Conservation (phyloP, 192 early-diverging fungal species). For the Podila minutissima region DNA sequence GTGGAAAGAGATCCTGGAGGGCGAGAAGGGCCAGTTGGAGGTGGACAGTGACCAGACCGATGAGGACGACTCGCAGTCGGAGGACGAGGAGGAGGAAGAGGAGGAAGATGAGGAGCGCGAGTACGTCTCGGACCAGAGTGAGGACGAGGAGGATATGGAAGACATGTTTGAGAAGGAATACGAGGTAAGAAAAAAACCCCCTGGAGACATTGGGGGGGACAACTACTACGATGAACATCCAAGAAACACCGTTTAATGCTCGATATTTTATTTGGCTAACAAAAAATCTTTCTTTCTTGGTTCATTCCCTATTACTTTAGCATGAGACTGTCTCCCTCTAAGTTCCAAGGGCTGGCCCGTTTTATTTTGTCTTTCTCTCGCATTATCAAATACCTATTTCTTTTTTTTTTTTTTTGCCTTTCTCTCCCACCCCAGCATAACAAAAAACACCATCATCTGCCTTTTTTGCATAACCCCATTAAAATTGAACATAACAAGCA, state of each 20-base stretch:
- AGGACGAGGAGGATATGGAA: conserved; percentile 74
- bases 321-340: background rate
- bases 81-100: conserved; percentile 63
- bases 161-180: conserved; percentile 60
- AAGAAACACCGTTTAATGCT: too few species aligned
- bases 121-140: conserved; percentile 69
- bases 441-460: background rate
- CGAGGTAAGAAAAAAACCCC: conserved; percentile 20
- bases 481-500: background rate
- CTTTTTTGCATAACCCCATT: background rate
- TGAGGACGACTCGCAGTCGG: conserved; percentile 67
- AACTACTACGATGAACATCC: background rate
- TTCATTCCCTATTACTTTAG: background rate
- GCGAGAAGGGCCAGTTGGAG: conserved; percentile 74
- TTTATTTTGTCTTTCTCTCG: background rate
- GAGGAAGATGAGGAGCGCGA: conserved; percentile 64
- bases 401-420: background rate
- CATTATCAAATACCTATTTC: background rate
- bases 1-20: conserved; percentile 89
- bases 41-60: conserved; percentile 77
- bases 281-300: background rate
- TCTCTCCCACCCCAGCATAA: background rate
- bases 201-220: background rate
- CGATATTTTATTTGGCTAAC: background rate
- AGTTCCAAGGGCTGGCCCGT: background rate